Conservation (phyloP, 441 rosid genomes). For the Populus tomentosa region DNA sequence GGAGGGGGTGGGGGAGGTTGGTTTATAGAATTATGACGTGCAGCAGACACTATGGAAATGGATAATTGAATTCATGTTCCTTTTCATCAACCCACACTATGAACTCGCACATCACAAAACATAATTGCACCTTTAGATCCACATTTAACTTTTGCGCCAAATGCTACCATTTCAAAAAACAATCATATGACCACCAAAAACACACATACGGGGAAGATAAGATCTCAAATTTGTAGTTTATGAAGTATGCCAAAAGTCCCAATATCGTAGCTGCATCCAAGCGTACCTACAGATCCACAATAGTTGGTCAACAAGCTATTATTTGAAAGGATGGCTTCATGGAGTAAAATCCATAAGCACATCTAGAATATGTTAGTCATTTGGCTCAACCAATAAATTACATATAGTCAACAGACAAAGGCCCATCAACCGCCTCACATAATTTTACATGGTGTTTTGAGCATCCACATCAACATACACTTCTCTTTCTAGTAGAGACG, state of each 20-base stretch:
- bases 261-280: constrained; percentile 74
- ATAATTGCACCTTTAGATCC: background rate
- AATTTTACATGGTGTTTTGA: background rate
- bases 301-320: constrained; percentile 16
- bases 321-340: background rate
- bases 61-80: background rate
- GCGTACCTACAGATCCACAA: constrained; percentile 62
- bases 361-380: background rate
- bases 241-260: constrained; percentile 87
- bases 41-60: background rate
- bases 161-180: background rate
- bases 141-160: background rate
- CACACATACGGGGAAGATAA: constrained; percentile 73
- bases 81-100: background rate
- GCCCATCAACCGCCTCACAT: background rate
- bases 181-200: constrained; percentile 9
- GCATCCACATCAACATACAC: background rate
- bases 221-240: constrained; percentile 93
- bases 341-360: background rate
- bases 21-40: background rate
- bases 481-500: background rate
- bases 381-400: background rate
- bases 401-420: background rate
- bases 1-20: background rate
- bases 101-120: background rate